Percentiles rank a stretch among this genome's conserved stretches.
Evolutionary conservation across 1,284 basidiomycete genomes (phyloP).

Genomic region (Rhodotorula sp.): DNA sequence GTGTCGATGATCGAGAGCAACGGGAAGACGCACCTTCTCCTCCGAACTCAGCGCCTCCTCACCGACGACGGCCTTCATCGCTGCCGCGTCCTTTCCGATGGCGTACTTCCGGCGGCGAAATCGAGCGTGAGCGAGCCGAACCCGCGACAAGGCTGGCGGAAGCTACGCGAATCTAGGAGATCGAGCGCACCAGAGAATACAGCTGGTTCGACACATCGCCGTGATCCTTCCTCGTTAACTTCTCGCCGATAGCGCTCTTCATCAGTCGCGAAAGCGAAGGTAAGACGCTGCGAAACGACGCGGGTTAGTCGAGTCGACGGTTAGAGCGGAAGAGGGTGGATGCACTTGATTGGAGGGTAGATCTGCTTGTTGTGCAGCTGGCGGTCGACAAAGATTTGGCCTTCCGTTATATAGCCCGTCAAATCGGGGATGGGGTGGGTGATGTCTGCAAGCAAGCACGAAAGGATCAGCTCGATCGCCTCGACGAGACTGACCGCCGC

Average conservation of each 20-base stretch:
- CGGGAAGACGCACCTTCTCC: conserved; percentile 67
- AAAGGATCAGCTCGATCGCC: background rate
- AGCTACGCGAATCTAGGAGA: conserved; percentile 31
- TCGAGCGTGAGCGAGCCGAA: background rate
- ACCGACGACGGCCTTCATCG: conserved; percentile 99
- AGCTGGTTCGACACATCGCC: conserved; percentile 98
- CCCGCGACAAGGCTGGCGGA: background rate
- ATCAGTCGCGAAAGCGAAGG: conserved; percentile 98
- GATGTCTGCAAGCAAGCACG: conserved; percentile 66
- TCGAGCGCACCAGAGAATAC: conserved; percentile 53
- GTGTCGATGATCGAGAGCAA: too few species aligned
- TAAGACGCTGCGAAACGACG: conserved; percentile 59
- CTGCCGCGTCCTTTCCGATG: conserved; percentile 92
- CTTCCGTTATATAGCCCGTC: conserved; percentile 98
- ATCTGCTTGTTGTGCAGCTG: conserved; percentile 62
- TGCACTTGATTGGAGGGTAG: conserved; percentile 91
- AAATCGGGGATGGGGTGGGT: conserved; percentile 99
- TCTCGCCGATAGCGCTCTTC: conserved; percentile 99
- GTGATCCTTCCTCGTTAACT: conserved; percentile 96
- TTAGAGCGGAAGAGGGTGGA: background rate
- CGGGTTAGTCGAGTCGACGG: too few species aligned
- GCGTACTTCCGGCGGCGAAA: conserved; percentile 63
- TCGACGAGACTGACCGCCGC: too few species aligned
- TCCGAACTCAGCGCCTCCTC: conserved; percentile 93
- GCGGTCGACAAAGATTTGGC: conserved; percentile 96